phyloP scores from a whole-genome alignment of 495 filamentous ascomycete genomes.

The Penicillium roqueforti region DNA sequence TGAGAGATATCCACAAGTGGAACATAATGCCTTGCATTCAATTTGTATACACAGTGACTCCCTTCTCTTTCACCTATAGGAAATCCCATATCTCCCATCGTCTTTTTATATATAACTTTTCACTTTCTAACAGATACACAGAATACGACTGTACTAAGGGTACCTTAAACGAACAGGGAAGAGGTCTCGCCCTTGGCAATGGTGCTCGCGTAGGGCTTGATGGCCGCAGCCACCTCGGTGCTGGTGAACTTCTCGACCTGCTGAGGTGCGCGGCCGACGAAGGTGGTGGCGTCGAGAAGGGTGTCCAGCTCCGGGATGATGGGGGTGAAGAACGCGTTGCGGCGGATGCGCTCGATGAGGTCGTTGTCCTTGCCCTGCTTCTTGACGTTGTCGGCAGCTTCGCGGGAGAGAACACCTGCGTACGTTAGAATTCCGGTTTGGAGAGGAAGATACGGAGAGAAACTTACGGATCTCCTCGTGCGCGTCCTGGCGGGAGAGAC shows the following conservation, averaged over 20 bases:
- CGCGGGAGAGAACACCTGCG: conserved; percentile 71
- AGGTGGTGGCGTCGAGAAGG: conserved; percentile 64
- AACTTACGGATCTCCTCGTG: conserved; percentile 74
- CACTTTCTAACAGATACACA: background rate
- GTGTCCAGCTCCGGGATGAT: conserved; percentile 70
- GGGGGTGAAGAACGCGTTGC: conserved; percentile 73
- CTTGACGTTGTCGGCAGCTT: conserved; percentile 80
- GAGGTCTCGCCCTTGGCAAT: conserved; percentile 45
- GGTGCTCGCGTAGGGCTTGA: conserved; percentile 45
- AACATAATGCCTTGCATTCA: background rate
- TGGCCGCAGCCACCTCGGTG: conserved; percentile 49
- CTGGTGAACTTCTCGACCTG: conserved; percentile 56
- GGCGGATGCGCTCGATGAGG: conserved; percentile 74
- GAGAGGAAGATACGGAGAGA: background rate
- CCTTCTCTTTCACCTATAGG: background rate
- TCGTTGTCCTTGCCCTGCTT: conserved; percentile 75
- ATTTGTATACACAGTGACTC: background rate
- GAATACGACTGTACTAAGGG: background rate
- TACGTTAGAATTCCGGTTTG: background rate
- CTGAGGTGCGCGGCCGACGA: conserved; percentile 61
- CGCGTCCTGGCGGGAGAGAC: conserved; percentile 78
- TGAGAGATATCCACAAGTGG: background rate
- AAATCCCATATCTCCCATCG: background rate
- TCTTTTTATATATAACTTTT: conserved; percentile 11
- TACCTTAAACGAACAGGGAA: conserved; percentile 49